Conservation (phyloP, 1,139 yeast species). For the Lodderomyces theae region DNA sequence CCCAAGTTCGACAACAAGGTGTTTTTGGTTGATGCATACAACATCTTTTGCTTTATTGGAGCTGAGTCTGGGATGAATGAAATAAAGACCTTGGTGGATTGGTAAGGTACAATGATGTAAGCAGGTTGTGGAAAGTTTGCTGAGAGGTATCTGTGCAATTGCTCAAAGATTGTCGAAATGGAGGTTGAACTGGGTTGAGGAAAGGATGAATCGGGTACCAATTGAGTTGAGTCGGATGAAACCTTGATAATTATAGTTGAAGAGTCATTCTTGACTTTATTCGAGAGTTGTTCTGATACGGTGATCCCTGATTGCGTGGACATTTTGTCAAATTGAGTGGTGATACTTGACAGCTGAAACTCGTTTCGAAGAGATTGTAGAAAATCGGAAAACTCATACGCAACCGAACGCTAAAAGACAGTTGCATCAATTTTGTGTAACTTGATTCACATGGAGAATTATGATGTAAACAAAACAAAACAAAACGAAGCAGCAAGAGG, state of each 20-base stretch:
- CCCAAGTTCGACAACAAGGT: slow-evolving; percentile 74
- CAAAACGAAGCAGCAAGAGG: too few species aligned
- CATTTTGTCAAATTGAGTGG: slow-evolving; percentile 28
- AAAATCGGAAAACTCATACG: too few species aligned
- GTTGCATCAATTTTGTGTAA: slow-evolving; percentile 1
- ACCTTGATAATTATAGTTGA: slow-evolving; percentile 38
- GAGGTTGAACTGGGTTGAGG: slow-evolving; percentile 17
- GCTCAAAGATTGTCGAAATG: slow-evolving; percentile 24
- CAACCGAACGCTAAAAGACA: too few species aligned
- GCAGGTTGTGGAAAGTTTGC: slow-evolving; percentile 50
- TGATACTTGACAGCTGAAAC: background rate
- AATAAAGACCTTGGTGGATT: slow-evolving; percentile 51
- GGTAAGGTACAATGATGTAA: slow-evolving; percentile 48
- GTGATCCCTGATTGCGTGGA: slow-evolving; percentile 71
- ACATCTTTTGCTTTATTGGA: slow-evolving; percentile 81
- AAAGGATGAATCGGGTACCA: slow-evolving; percentile 40
- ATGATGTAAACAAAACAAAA: slow-evolving; percentile 3
- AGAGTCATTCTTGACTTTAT: slow-evolving; percentile 25
- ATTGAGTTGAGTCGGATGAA: slow-evolving; percentile 45
- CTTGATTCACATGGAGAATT: background rate
- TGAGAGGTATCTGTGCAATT: slow-evolving; percentile 32
- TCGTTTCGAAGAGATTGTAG: too few species aligned
- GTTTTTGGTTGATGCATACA: slow-evolving; percentile 87
- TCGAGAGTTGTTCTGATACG: slow-evolving; percentile 45
- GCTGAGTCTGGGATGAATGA: slow-evolving; percentile 88